Evolutionary conservation across 768 basidiomycete genomes (phyloP), one percentile per base, ranked within the genome.

Genomic region (Podaxis rugospora): DNA sequence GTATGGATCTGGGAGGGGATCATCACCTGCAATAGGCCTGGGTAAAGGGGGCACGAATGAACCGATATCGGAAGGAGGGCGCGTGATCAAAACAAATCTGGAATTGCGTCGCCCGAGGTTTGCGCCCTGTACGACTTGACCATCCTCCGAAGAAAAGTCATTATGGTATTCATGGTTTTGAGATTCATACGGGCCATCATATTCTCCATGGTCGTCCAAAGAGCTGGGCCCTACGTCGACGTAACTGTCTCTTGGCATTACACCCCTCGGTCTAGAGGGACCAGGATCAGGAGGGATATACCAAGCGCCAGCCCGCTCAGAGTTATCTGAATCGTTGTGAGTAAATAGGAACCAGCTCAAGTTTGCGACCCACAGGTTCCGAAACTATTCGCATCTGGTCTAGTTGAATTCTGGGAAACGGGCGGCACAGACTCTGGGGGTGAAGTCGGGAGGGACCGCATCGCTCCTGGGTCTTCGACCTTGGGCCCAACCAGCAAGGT

Each of bases 1-100:
- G 60, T 79, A 84, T 7, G 80, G 79, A 2, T 77, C 77, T 10
- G 39, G 6, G 23, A 35, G 3, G 80, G 16, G 79, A 37, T 73
- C 76, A 4, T 81, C 80, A 27, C 78, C 82, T 50, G 79, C 75
- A 39, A 60, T 10, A 18, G 18, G 53, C 16, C 39, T 5, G 7
- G 40, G 14, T 5, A 23, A 5, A 18, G 28, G 52, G 25, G 42
- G 52, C 27, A 49, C 11, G 5, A 32, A n/a, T n/a, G 51, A 52
- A 11, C 16, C 40, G n/a, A 53, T 21, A 23, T 47, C 59, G n/a
- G 51, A 59, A 11, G 59, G 37, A 36, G 51, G 39, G 14, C 14
- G 59, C 16, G 42, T 51, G 18, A 55, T 35, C 28, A 61, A 35
- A 32, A 49, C 35, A 47, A 39, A 61, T 40, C 52, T 46, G 14